Percentiles rank a stretch among this genome's conserved stretches.
Evolutionary conservation across 345 rosid species (phyloP).

Genomic region (Euphorbia pulcherrima): DNA sequence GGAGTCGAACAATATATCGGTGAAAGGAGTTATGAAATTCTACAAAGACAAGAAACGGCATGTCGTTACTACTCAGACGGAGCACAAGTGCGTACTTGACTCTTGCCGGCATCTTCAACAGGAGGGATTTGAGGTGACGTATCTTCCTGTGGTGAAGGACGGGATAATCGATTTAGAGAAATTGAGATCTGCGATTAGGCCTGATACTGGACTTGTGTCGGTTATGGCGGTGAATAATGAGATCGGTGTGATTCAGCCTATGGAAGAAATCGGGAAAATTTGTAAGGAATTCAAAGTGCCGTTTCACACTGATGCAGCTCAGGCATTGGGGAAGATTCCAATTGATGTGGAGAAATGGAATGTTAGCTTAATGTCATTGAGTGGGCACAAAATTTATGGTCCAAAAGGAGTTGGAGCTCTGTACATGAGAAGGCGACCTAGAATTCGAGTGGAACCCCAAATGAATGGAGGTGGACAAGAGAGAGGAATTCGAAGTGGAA

Average conservation of each 20-base stretch:
- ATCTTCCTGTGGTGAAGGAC: conserved; percentile 64
- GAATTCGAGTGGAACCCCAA: conserved; percentile 80
- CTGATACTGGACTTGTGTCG: conserved; percentile 80
- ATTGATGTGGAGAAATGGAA: conserved; percentile 87
- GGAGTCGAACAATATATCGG: conserved; percentile 78
- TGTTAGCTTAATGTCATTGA: conserved; percentile 85
- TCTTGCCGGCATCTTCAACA: conserved; percentile 94
- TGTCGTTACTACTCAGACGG: conserved; percentile 89
- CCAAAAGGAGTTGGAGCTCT: conserved; percentile 95
- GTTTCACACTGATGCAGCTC: conserved; percentile 92
- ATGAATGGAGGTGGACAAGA: conserved; percentile 99
- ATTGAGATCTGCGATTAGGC: conserved; percentile 55
- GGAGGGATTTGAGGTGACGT: conserved; percentile 92
- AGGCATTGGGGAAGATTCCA: conserved; percentile 91
- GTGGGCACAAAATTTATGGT: conserved; percentile 88
- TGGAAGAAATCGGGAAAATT: conserved; percentile 82
- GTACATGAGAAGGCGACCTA: conserved; percentile 75
- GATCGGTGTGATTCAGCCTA: conserved; percentile 88
- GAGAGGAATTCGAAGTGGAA: conserved; percentile 95
- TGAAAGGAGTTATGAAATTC: conserved; percentile 94
- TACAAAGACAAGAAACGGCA: conserved; percentile 85
- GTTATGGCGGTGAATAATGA: conserved; percentile 97
- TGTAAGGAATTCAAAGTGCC: conserved; percentile 77
- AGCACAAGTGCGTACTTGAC: conserved; percentile 93
- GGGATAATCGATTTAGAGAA: conserved; percentile 73